Percentiles rank a stretch among this genome's conserved stretches.
Evolutionary conservation across 2,329 filamentous ascomycete species (phyloP).

Genomic region (Penicillium sp.): DNA sequence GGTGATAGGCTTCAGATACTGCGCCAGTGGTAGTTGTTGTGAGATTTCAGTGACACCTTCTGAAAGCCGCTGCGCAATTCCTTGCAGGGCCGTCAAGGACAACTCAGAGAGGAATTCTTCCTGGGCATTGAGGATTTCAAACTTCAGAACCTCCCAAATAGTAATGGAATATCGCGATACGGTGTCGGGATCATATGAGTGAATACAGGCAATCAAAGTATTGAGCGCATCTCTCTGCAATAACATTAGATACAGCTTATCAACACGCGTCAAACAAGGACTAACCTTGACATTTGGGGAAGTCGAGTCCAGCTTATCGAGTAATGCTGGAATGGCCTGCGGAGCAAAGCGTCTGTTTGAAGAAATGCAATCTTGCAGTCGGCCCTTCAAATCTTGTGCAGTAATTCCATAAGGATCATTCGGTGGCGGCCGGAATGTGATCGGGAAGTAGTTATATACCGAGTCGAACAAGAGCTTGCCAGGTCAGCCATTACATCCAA

Average conservation of each 20-base stretch:
- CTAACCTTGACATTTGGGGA: constrained; percentile 58
- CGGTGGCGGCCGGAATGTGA: constrained; percentile 64
- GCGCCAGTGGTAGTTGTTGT: constrained; percentile 45
- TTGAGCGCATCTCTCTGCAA: constrained; percentile 56
- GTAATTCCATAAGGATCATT: constrained; percentile 67
- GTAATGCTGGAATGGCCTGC: constrained; percentile 59
- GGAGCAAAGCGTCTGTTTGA: constrained; percentile 60
- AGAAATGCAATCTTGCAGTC: constrained; percentile 59
- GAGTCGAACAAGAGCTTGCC: constrained; percentile 56
- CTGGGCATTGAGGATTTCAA: constrained; percentile 62
- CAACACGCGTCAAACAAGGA: too few species aligned
- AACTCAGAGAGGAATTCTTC: constrained; percentile 61
- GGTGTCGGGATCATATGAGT: constrained; percentile 55
- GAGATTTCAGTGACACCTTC: constrained; percentile 35
- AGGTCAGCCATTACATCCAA: constrained; percentile 14
- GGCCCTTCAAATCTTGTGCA: constrained; percentile 61
- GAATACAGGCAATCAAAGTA: constrained; percentile 56
- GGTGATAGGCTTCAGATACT: constrained; percentile 56
- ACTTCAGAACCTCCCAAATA: constrained; percentile 64
- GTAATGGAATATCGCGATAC: constrained; percentile 60
- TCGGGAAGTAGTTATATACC: constrained; percentile 68
- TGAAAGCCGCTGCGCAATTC: constrained; percentile 54
- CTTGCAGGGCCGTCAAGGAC: constrained; percentile 52
- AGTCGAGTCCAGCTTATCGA: constrained; percentile 66
- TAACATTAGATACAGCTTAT: too few species aligned